Evolutionary conservation across 345 rosid genomes (phyloP), one percentile per base, ranked within the genome.

Genomic region (Eucalyptus erythrocorys): DNA sequence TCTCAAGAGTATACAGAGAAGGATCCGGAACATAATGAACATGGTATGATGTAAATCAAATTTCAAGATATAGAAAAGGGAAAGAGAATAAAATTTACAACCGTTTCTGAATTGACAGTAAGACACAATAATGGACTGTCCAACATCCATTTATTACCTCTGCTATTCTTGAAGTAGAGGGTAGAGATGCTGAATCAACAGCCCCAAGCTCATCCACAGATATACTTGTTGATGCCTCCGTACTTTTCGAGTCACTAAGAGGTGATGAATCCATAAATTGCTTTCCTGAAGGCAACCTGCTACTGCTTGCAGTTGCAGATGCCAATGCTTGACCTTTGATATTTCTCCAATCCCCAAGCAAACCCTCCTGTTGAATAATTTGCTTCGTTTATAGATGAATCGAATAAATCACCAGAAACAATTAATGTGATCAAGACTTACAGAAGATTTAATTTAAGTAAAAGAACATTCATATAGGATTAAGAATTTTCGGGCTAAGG

Each of bases 111-210:
- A 48, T 64, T 49, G 49, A 68, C 43, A n/a, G 42, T 16, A 43
- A 49, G 53, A 47, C 27, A 45, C n/a, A 30, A 49, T 24, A 13
- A 32, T 49, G n/a, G 42, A 64, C 19, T n/a, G 34, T 48, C 59
- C n/a, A 87, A 61, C 49, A 64, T 48, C 84, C 37, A 24, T 19
- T n/a, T 87, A 42, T 86, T 93, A 95, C 99, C 95, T 98, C 99
- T 87, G 89, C 91, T 19, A 93, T 89, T 92, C 99, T 95, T 64
- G 99, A 98, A 88, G 97, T 93, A 30, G 99, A 96, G 8, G 98
- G 96, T 87, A 87, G 90, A 86, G 95, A 93, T 59, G 93, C 93
- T 87, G 98, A 96, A 92, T 96, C 97, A 81, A 92, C 94, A 79
- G 93, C 93, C 88, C 95, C 90, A 50, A 94, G 92, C 84, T 98